A percentile compares a stretch with the other conserved stretches of the same genome.
Evolutionary conservation across 768 basidiomycete species (phyloP).

Genomic region (Rhizopogon vinicolor): DNA sequence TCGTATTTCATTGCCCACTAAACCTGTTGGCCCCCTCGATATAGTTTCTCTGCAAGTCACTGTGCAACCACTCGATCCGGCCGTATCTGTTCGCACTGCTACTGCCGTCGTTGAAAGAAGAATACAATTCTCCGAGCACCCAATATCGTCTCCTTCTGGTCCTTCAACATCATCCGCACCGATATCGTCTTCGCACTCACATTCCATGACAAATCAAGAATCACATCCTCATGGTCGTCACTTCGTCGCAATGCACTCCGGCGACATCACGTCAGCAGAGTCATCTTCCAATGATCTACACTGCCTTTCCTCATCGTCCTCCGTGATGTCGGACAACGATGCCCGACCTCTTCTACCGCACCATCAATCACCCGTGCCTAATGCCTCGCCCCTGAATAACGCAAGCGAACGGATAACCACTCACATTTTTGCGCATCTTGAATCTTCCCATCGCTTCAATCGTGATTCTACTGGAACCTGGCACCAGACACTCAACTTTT

Average conservation of each 20-base stretch:
- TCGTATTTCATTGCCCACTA: conserved; percentile 46
- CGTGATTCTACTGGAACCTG: conserved; percentile 54
- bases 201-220: conserved; percentile 7
- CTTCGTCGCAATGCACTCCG: conserved; percentile 26
- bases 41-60: conserved; percentile 62
- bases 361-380: conserved; percentile 7
- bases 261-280: conserved; percentile 3
- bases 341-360: conserved; percentile 20
- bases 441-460: conserved; percentile 55
- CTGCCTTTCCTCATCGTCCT: conserved; percentile 14
- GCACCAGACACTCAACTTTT: conserved; percentile 61
- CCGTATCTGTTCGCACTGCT: conserved; percentile 55
- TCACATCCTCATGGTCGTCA: conserved; percentile 5
- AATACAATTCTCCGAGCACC: conserved; percentile 50
- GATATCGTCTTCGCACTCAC: conserved; percentile 14
- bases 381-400: conserved; percentile 4
- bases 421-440: conserved; percentile 50
- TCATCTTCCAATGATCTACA: conserved; percentile 18
- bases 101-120: conserved; percentile 68
- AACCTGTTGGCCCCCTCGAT: conserved; percentile 69
- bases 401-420: conserved; percentile 31
- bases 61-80: conserved; percentile 55
- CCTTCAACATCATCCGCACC: conserved; percentile 17
- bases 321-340: conserved; percentile 20
- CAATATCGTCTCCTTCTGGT: conserved; percentile 14